phyloP scores from a whole-genome alignment of 2,329 filamentous ascomycete genomes.

The Clarireedia sp. region DNA sequence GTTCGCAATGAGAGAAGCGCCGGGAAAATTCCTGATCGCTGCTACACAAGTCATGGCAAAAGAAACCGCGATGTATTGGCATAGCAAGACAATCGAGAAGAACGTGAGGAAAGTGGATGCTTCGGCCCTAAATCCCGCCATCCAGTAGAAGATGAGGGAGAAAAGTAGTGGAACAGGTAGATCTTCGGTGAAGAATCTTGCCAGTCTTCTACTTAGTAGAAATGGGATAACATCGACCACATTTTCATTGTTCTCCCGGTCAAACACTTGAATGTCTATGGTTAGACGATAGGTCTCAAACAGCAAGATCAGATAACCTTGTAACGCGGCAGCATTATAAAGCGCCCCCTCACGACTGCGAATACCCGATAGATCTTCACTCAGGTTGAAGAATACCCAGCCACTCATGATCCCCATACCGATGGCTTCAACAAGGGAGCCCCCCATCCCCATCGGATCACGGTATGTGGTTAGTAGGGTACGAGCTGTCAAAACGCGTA shows the following conservation, averaged over 20 bases:
- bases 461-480: conserved; percentile 65
- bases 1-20: conserved; percentile 65
- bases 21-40: conserved; percentile 58
- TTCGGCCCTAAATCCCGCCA: conserved; percentile 62
- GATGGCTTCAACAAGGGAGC: conserved; percentile 61
- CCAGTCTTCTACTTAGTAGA: conserved; percentile 60
- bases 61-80: conserved; percentile 66
- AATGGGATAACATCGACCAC: conserved; percentile 64
- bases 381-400: conserved; percentile 63
- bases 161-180: conserved; percentile 65
- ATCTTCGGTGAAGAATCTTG: conserved; percentile 63
- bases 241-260: conserved; percentile 66
- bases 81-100: conserved; percentile 58
- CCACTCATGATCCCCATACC: conserved; percentile 64
- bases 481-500: conserved; percentile 57
- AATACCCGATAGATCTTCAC: conserved; percentile 61
- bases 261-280: conserved; percentile 67
- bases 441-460: conserved; percentile 69
- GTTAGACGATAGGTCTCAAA: conserved; percentile 71
- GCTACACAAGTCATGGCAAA: conserved; percentile 63
- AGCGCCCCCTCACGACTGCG: conserved; percentile 65
- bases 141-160: conserved; percentile 67
- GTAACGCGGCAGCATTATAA: conserved; percentile 63
- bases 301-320: conserved; percentile 68
- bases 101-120: conserved; percentile 63